These are phyloP conservation scores for Sphaerulina musiva DNA, from an alignment of 2,329 filamentous ascomycete species.

Conservation along the genomic window DNA sequence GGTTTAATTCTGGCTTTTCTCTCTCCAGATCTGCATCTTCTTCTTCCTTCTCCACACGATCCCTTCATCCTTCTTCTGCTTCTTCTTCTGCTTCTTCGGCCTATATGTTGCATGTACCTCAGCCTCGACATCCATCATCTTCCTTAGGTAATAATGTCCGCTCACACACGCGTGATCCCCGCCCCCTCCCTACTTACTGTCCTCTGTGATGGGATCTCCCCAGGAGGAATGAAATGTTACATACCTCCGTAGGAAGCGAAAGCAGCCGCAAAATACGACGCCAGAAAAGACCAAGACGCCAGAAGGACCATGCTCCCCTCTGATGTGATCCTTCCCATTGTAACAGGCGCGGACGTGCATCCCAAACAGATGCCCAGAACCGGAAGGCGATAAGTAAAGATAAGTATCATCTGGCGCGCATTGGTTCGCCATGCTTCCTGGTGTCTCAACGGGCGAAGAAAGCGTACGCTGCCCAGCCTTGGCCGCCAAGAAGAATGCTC, in stretches of 20 bases:
- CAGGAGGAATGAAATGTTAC: too few species aligned
- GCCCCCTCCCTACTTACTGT: too few species aligned
- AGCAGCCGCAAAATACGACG: neutral
- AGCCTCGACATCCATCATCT: too few species aligned
- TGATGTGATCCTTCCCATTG: neutral
- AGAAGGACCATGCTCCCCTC: conserved; percentile 1
- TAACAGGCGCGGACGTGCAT: conserved; percentile 16
- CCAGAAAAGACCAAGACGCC: conserved; percentile 13
- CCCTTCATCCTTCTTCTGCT: neutral
- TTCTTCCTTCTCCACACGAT: too few species aligned
- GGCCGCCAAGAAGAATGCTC: conserved; percentile 12
- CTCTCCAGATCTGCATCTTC: conserved; percentile 36
- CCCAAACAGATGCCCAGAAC: conserved; percentile 14
- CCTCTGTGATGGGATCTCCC: too few species aligned
- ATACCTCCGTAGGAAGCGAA: too few species aligned
- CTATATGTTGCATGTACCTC: conserved; percentile 1
- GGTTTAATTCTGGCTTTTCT: conserved; percentile 26
- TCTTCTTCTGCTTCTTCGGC: neutral
- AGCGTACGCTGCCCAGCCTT: conserved; percentile 7
- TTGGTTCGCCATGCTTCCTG: conserved; percentile 11
- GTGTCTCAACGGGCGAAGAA: neutral
- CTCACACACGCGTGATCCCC: too few species aligned
- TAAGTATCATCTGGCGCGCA: conserved; percentile 11
- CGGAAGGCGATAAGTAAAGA: conserved; percentile 19
- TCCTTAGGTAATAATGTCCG: too few species aligned